Percentiles rank a stretch among this genome's conserved stretches.
Conservation (phyloP, 352 stramenopile species). For the Globisporangium takayamanum region DNA sequence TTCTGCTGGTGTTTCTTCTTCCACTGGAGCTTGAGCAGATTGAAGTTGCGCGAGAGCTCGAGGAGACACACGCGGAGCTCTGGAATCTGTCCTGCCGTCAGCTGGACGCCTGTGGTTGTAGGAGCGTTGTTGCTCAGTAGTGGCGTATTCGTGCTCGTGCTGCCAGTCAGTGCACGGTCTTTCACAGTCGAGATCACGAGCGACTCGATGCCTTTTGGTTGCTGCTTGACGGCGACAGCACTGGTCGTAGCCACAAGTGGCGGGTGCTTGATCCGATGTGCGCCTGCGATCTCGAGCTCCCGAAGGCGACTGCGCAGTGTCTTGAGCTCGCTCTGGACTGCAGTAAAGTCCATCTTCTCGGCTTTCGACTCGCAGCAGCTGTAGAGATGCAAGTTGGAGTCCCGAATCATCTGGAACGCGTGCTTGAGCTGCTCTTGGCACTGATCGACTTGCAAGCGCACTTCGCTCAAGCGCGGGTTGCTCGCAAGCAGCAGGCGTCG, state of each 20-base stretch:
- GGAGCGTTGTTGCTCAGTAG: neutral
- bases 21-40: constrained; percentile 56
- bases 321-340: constrained; percentile 47
- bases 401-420: constrained; percentile 57
- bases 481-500: constrained; percentile 46
- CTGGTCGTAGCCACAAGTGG: neutral
- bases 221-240: neutral
- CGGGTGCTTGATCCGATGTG: constrained; percentile 6
- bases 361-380: constrained; percentile 59
- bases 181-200: constrained; percentile 10
- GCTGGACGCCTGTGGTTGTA: constrained; percentile 10
- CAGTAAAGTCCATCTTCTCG: constrained; percentile 38
- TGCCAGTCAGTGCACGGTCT: neutral
- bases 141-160: neutral
- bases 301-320: constrained; percentile 31
- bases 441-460: constrained; percentile 51
- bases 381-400: constrained; percentile 61
- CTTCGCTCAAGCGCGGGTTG: constrained; percentile 52
- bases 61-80: constrained; percentile 64
- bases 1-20: constrained; percentile 35
- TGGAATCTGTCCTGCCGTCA: constrained; percentile 40
- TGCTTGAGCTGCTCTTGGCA: constrained; percentile 64
- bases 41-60: constrained; percentile 65
- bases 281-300: constrained; percentile 16
- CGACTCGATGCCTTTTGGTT: constrained; percentile 1